phyloP scores from a whole-genome alignment of 148 eudicot species.

The Rhododendron griersonianum region DNA sequence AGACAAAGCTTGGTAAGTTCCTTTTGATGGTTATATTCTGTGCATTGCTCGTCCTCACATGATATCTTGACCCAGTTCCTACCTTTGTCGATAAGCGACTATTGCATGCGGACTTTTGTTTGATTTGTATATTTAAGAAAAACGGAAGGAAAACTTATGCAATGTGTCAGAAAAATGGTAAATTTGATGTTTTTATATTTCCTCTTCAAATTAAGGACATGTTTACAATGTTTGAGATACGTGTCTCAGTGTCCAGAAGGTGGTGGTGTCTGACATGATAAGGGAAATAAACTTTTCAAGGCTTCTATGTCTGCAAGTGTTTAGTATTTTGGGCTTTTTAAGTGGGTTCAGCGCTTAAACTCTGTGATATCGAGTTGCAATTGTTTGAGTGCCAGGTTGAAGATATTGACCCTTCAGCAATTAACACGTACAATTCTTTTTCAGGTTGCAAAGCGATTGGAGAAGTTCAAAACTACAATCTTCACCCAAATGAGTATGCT shows the following conservation, averaged over 20 bases:
- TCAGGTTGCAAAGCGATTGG: conserved; percentile 92
- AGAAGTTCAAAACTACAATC: conserved; percentile 93
- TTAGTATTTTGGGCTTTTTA: background rate
- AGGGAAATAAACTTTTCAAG: background rate
- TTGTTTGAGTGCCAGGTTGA: background rate
- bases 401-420: background rate
- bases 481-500: conserved; percentile 97
- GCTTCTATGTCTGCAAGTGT: background rate
- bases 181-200: background rate
- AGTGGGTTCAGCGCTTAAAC: background rate
- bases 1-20: background rate
- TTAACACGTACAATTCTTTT: background rate
- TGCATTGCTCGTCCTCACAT: too few species aligned
- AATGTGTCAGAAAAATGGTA: background rate
- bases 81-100: background rate
- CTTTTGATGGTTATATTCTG: background rate
- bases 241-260: background rate
- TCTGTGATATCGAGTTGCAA: background rate
- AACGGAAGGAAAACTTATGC: background rate
- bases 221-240: background rate
- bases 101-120: background rate
- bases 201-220: background rate
- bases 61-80: background rate
- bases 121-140: background rate
- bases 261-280: background rate